phyloP scores from a whole-genome alignment of 208 protist genomes.

The Trypanosoma vivax region DNA sequence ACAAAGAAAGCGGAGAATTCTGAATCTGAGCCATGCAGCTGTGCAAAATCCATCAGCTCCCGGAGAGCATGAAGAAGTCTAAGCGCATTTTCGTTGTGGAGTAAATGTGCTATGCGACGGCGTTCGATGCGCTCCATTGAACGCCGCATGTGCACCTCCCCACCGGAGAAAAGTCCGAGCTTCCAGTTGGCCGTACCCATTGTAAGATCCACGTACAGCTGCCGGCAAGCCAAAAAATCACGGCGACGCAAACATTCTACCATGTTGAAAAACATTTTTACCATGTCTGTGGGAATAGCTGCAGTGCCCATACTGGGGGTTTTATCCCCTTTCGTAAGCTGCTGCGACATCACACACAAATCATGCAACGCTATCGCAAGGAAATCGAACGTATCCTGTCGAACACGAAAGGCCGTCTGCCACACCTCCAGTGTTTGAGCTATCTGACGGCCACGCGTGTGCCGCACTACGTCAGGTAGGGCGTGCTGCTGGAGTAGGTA shows the following conservation, averaged over 20 bases:
- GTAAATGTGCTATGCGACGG: constrained; percentile 61
- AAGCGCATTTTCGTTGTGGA: constrained; percentile 81
- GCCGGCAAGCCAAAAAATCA: constrained; percentile 33
- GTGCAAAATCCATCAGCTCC: constrained; percentile 43
- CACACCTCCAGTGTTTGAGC: constrained; percentile 37
- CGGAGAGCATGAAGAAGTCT: constrained; percentile 55
- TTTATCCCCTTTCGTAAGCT: neutral
- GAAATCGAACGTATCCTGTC: constrained; percentile 43
- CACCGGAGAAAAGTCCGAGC: constrained; percentile 74
- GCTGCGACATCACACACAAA: neutral
- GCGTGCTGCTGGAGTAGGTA: constrained; percentile 41
- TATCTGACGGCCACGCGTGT: constrained; percentile 23
- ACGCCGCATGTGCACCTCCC: constrained; percentile 85
- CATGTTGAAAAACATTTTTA: constrained; percentile 20
- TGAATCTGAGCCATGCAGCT: constrained; percentile 13
- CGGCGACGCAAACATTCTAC: constrained; percentile 27
- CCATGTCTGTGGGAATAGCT: constrained; percentile 35
- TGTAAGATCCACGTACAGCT: constrained; percentile 68
- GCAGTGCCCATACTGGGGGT: no score
- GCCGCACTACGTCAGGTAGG: constrained; percentile 28
- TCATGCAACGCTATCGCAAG: constrained; percentile 48
- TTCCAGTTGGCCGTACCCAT: constrained; percentile 83
- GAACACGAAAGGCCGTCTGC: constrained; percentile 29
- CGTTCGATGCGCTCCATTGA: constrained; percentile 79
- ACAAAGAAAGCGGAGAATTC: constrained; percentile 6